A percentile compares a stretch with the other conserved stretches of the same genome.
Evolutionary conservation across 805 yeast species (phyloP).

Genomic region (Blastobotrys peoriensis): DNA sequence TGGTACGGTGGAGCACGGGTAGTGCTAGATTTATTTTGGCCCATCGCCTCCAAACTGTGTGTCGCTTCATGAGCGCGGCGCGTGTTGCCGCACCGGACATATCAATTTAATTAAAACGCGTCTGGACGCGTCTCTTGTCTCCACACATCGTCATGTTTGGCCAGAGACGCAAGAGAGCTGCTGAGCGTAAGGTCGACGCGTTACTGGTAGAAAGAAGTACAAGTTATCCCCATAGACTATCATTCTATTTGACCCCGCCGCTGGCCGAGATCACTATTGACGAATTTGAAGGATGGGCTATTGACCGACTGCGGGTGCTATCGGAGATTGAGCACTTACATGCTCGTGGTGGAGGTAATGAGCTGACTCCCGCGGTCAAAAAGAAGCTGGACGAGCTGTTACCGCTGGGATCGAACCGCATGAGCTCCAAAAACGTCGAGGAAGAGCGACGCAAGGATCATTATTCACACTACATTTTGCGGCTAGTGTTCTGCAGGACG

Average conservation of each 20-base stretch:
- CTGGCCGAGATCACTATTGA: slow-evolving; percentile 81
- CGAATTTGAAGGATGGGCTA: slow-evolving; percentile 93
- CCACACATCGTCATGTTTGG: slow-evolving; percentile 27
- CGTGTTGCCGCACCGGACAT: no score
- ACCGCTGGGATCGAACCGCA: slow-evolving; percentile 41
- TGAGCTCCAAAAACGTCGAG: slow-evolving; percentile 26
- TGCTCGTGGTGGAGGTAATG: slow-evolving; percentile 15
- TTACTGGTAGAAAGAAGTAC: slow-evolving; percentile 32
- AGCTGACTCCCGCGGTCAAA: slow-evolving; percentile 56
- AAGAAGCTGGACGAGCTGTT: slow-evolving; percentile 49
- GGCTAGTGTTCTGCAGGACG: slow-evolving; percentile 79
- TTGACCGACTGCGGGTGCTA: slow-evolving; percentile 77
- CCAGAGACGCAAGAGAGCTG: slow-evolving; percentile 20
- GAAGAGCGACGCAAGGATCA: slow-evolving; percentile 81
- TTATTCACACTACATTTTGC: slow-evolving; percentile 80
- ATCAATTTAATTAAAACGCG: no score
- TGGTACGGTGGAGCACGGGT: no score
- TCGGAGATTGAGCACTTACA: slow-evolving; percentile 60
- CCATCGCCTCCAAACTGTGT: no score
- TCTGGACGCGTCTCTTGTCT: no score
- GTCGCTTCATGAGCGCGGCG: no score
- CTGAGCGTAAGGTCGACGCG: slow-evolving; percentile 30
- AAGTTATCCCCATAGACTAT: slow-evolving; percentile 52
- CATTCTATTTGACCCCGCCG: slow-evolving; percentile 75
- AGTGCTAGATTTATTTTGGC: no score